Conservation (phyloP, 2,329 filamentous ascomycete species). For the Trichoderma polysporum region DNA sequence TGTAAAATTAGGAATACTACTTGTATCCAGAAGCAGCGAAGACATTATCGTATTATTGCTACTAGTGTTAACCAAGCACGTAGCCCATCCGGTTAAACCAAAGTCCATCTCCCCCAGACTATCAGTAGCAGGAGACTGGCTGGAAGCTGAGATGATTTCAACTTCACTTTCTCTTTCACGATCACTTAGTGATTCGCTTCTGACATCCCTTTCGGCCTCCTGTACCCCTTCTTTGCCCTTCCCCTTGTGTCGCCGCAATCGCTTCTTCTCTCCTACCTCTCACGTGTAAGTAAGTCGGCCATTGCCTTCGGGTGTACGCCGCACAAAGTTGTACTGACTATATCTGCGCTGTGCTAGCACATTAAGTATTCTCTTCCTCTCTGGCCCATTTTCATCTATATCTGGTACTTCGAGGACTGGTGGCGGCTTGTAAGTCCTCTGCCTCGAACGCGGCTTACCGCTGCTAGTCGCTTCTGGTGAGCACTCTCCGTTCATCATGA, state of each 20-base stretch:
- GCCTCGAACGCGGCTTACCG: slow-evolving; percentile 37
- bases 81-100: slow-evolving; percentile 27
- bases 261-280: slow-evolving; percentile 36
- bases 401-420: slow-evolving; percentile 45
- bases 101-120: slow-evolving; percentile 28
- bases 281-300: background rate
- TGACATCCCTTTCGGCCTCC: background rate
- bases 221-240: background rate
- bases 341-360: slow-evolving; percentile 56
- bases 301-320: background rate
- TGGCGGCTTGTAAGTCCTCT: slow-evolving; percentile 42
- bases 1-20: slow-evolving; percentile 17
- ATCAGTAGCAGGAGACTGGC: background rate
- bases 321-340: slow-evolving; percentile 32
- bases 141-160: background rate
- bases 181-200: background rate
- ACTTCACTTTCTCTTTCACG: background rate
- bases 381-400: slow-evolving; percentile 50
- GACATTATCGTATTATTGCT: background rate
- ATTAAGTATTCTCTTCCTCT: slow-evolving; percentile 54
- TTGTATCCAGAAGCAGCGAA: slow-evolving; percentile 24
- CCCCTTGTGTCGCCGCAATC: slow-evolving; percentile 30
- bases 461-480: background rate
- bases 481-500: background rate
- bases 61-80: slow-evolving; percentile 24